These are phyloP conservation scores for Boletus edulis DNA, from an alignment of 768 basidiomycete genomes.

Conservation along the genomic window DNA sequence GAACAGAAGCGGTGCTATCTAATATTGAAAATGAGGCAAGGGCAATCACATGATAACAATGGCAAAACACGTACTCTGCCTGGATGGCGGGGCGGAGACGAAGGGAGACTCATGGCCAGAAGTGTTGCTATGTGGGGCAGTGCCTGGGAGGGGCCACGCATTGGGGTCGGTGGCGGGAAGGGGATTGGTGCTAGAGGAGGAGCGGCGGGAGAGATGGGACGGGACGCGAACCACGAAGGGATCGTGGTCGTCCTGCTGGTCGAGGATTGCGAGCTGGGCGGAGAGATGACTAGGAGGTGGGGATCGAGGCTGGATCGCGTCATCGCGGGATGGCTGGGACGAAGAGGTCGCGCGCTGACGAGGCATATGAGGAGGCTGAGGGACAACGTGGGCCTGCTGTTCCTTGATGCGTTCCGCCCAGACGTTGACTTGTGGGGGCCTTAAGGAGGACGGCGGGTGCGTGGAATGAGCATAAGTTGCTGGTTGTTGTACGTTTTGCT, in stretches of 20 bases:
- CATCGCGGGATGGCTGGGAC: conserved; percentile 14
- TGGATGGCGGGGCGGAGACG: conserved; percentile 31
- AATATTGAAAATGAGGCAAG: conserved; percentile 7
- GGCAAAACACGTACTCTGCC: conserved; percentile 37
- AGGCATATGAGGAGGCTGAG: conserved; percentile 16
- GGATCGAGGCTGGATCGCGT: conserved; percentile 19
- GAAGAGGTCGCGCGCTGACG: conserved; percentile 11
- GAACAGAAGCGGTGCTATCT: conserved; percentile 31
- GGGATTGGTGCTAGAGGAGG: conserved; percentile 25
- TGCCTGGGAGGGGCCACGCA: conserved; percentile 19
- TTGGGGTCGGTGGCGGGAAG: conserved; percentile 16
- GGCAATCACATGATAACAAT: conserved; percentile 6
- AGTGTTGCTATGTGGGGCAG: conserved; percentile 25
- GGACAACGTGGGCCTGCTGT: conserved; percentile 31
- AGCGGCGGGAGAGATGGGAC: conserved; percentile 31
- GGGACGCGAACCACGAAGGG: conserved; percentile 44
- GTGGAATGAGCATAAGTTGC: neutral
- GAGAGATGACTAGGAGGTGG: conserved; percentile 11
- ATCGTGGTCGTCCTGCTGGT: conserved; percentile 35
- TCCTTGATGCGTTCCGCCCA: conserved; percentile 44
- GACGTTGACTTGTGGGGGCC: conserved; percentile 35
- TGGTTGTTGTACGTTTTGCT: conserved; percentile 1
- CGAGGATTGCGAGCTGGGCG: conserved; percentile 19
- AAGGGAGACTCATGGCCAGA: conserved; percentile 24
- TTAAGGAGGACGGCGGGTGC: conserved; percentile 7